Evolutionary conservation across 257 asterid genomes (phyloP), one percentile per base, ranked within the genome.

Genomic region (Jaltomata sinuosa): DNA sequence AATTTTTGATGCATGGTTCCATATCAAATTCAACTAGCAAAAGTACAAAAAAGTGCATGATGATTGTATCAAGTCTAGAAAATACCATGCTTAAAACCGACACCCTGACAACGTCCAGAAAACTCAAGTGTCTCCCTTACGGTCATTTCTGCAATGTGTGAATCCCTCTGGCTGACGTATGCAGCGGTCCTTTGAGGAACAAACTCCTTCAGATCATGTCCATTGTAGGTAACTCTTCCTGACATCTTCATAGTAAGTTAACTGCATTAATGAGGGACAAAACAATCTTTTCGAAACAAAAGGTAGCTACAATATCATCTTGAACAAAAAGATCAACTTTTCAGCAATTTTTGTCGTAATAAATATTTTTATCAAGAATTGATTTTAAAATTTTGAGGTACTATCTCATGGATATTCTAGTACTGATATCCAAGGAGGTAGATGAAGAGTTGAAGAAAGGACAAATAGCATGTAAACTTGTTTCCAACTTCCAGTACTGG

Each of bases 81-180:
- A 79, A 86, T 57, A 93, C 97, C 97, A 8, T 81, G 89, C 86
- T 92, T 93, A 86, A 86, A 93, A 83, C 95, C 97, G 61, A 85
- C 34, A 53, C 97, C 97, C 85, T 92, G 97, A 88, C 95, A 93
- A 49, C 64, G 83, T 83, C 94, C 97, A 11, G 95, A 91, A 84
- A 92, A 93, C 84, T 90, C 92, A 85, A 93, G 94, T 72, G 93
- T 94, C 92, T 93, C 97, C 85, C 94, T 90, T 38, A 93, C 97
- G 10, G 95, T 93, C 97, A 93, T 92, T 91, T 93, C 97, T 45
- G 93, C 90, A 62, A 92, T 90, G 89, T 92, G 97, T 87, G 90
- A 88, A 87, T 93, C 97, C 87, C 90, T 91, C 87, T 93, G 97
- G 87, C 95, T 92, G 40, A 92, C 91, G 79, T 93, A 92, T 25